A percentile compares a stretch with the other conserved stretches of the same genome.
Evolutionary conservation across 1,284 basidiomycete genomes (phyloP).

Genomic region (Meripilus lineatus): DNA sequence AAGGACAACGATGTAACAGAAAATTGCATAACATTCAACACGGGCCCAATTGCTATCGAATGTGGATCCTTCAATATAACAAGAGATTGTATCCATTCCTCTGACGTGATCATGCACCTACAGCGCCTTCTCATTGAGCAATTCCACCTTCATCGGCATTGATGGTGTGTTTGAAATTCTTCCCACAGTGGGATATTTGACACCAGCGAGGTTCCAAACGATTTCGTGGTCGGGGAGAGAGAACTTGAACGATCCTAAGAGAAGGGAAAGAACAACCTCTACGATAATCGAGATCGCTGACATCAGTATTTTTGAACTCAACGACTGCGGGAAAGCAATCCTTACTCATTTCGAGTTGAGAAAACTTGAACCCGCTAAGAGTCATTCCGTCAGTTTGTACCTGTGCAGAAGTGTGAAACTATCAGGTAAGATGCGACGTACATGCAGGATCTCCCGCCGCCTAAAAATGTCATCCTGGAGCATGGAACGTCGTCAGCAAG

Average conservation of each 20-base stretch:
- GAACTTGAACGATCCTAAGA: slow-evolving; percentile 10
- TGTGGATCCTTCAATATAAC: too few species aligned
- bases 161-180: not conserved
- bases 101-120: too few species aligned
- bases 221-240: slow-evolving; percentile 5
- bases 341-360: slow-evolving; percentile 12
- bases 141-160: slow-evolving; percentile 2
- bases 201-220: slow-evolving; percentile 10
- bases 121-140: not conserved
- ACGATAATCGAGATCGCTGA: too few species aligned
- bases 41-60: too few species aligned
- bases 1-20: too few species aligned
- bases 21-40: too few species aligned
- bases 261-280: slow-evolving; percentile 13
- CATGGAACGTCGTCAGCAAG: not conserved
- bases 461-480: slow-evolving; percentile 14
- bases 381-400: not conserved
- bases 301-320: too few species aligned
- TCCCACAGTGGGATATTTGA: slow-evolving; percentile 11
- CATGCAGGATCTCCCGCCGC: slow-evolving; percentile 13
- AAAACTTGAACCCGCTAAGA: slow-evolving; percentile 12
- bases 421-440: slow-evolving; percentile 6
- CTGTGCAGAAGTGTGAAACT: not conserved
- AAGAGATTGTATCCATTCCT: too few species aligned
- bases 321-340: not conserved